phyloP scores from a whole-genome alignment of 1,284 basidiomycete species.

The Phlebopus sp. region DNA sequence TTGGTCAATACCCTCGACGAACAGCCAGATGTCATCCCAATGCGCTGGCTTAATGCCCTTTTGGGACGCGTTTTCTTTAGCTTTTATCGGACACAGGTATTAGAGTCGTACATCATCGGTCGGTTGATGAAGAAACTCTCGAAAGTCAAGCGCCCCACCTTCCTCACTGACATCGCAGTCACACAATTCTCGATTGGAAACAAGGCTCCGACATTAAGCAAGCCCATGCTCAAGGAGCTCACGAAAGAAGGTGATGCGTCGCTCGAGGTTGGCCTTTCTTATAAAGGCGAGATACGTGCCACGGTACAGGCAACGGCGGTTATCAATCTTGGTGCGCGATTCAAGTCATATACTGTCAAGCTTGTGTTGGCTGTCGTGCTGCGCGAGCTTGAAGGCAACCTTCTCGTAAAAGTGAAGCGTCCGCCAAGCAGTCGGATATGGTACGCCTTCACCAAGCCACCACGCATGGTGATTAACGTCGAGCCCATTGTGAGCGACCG shows the following conservation, averaged over 20 bases:
- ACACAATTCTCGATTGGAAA: conserved; percentile 89
- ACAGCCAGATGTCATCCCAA: conserved; percentile 91
- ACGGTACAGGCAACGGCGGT: conserved; percentile 88
- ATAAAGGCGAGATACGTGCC: conserved; percentile 86
- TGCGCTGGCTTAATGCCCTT: conserved; percentile 95
- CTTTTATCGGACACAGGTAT: conserved; percentile 77
- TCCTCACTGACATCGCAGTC: conserved; percentile 84
- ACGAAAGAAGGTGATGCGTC: conserved; percentile 90
- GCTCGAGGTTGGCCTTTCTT: conserved; percentile 80
- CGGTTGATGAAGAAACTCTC: conserved; percentile 92
- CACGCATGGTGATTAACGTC: conserved; percentile 85
- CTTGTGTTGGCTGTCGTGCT: conserved; percentile 86
- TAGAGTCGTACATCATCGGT: conserved; percentile 84
- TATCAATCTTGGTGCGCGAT: conserved; percentile 76
- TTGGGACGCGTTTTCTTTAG: conserved; percentile 92
- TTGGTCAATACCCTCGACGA: conserved; percentile 86
- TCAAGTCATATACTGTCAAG: conserved; percentile 88
- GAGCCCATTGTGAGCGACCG: conserved; percentile 92
- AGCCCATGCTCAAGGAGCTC: conserved; percentile 96
- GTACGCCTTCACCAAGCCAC: conserved; percentile 96
- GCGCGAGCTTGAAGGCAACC: conserved; percentile 86
- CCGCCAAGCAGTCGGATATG: conserved; percentile 95
- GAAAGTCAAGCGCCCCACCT: conserved; percentile 85
- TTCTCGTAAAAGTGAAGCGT: conserved; percentile 89
- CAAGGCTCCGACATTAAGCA: conserved; percentile 79